Base-by-base conservation (phyloP, 2,329 filamentous ascomycete species). In the Blumeriella jaapii region DNA sequence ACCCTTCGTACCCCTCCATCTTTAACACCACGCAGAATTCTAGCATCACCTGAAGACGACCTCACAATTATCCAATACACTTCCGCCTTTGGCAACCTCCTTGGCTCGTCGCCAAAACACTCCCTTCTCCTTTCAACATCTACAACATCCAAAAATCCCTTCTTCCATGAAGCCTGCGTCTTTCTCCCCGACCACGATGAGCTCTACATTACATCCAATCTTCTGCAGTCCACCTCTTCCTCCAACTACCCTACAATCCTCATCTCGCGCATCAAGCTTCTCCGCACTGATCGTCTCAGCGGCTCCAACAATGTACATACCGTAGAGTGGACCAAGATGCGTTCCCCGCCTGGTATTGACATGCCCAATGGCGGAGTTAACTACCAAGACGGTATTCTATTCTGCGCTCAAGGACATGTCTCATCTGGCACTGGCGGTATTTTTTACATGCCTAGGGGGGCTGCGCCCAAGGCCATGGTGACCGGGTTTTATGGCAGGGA, bases 141-240 rank as follows among this genome's bases (percentile, higher is more conserved):
- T 4, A 55, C 59, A 16, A 49, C 55, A 5, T 61, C 61, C 15
- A 55, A 55, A 11, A 65, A 61, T 24, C 60, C 63, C 6, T 63
- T 68, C 47, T 69, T 68, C 44, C 54, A 63, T 45, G 56, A 57
- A 30, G 63, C 59, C 4, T 67, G 64, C 38, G 60, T 62, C 18
- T 65, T 61, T 44, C 22, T 62, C 4, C 50, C 55, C 4, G 46
- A 53, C 6, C 46, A 55, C 15, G 60, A 53, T 29, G 61, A 67
- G 42, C 53, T 69, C 13, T 68, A 62, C 42, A 50, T 58, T 12
- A 68, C 62, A 5, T 68, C 64, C 16, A 58, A 58, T 39, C 55
- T 65, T 3, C 54, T 69, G 6, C 55, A 59, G 42, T 37, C 49
- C 28, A 52, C 59, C 2, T 46, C 48, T 29, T 58, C 55, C 32